A percentile compares a stretch with the other conserved stretches of the same genome.
Evolutionary conservation across 1,139 yeast species (phyloP).

Genomic region (Yamadazyma siamensis): DNA sequence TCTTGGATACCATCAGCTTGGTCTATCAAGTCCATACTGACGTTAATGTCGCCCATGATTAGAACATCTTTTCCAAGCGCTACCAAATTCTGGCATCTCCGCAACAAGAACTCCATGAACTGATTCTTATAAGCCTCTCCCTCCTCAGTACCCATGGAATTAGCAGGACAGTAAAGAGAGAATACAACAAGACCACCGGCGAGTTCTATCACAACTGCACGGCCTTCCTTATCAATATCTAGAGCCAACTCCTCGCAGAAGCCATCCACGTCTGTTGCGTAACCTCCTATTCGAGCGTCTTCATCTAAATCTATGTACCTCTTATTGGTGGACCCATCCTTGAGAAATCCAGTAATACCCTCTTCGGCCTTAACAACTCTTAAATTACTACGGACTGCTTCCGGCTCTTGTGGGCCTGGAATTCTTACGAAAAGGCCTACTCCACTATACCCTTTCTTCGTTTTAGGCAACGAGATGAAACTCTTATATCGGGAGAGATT

Average conservation of each 20-base stretch:
- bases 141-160: conserved; percentile 66
- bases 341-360: conserved; percentile 76
- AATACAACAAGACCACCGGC: conserved; percentile 62
- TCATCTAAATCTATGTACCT: conserved; percentile 20
- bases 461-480: conserved; percentile 65
- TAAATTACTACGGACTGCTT: conserved; percentile 30
- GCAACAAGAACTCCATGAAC: conserved; percentile 57
- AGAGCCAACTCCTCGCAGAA: conserved; percentile 35
- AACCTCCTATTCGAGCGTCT: conserved; percentile 65
- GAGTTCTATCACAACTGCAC: conserved; percentile 73
- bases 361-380: conserved; percentile 77
- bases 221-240: conserved; percentile 75
- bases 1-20: conserved; percentile 67
- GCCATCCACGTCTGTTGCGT: conserved; percentile 35
- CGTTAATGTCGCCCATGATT: conserved; percentile 85
- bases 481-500: conserved; percentile 55
- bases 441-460: conserved; percentile 83
- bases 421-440: conserved; percentile 78
- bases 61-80: conserved; percentile 62
- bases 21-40: conserved; percentile 76
- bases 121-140: conserved; percentile 60
- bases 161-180: conserved; percentile 90
- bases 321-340: conserved; percentile 11
- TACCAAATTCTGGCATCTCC: conserved; percentile 55
- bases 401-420: conserved; percentile 40